phyloP scores from a whole-genome alignment of 2,329 filamentous ascomycete species.

The Neophaeococcomyces aloes region DNA sequence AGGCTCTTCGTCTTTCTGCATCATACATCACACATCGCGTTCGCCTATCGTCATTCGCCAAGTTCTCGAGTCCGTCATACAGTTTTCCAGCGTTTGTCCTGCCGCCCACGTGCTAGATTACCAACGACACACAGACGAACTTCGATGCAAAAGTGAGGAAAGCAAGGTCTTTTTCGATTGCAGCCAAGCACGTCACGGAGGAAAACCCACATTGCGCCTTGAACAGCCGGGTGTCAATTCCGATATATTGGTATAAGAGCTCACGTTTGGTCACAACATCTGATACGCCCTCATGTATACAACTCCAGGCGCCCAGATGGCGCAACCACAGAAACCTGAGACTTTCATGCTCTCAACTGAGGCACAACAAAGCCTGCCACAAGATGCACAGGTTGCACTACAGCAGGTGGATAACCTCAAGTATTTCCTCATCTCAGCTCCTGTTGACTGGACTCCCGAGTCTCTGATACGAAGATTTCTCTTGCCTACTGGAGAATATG shows the following conservation, averaged over 20 bases:
- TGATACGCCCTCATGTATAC: constrained; percentile 54
- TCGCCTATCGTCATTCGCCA: constrained; percentile 2
- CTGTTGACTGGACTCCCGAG: constrained; percentile 93
- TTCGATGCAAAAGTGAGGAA: not conserved
- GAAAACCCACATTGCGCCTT: too few species aligned
- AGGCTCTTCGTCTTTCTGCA: constrained; percentile 21
- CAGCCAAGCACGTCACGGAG: too few species aligned
- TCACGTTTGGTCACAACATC: constrained; percentile 2
- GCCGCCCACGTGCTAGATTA: not conserved
- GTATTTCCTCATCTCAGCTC: constrained; percentile 98
- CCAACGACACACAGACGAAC: not conserved
- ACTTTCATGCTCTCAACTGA: constrained; percentile 98
- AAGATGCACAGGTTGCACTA: constrained; percentile 91
- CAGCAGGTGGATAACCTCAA: constrained; percentile 99
- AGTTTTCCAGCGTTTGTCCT: not conserved
- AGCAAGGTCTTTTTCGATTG: too few species aligned
- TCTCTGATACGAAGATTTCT: constrained; percentile 95
- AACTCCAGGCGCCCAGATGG: constrained; percentile 71
- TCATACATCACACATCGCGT: constrained; percentile 13
- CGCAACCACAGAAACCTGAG: constrained; percentile 88
- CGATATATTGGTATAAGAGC: not conserved
- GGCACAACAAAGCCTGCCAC: constrained; percentile 88
- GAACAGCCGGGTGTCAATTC: too few species aligned
- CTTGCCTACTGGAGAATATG: constrained; percentile 93
- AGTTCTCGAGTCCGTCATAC: not conserved